Evolutionary conservation across 768 basidiomycete genomes (phyloP), one percentile per base, ranked within the genome.

Genomic region (Tylopilus rubrobrunneus): DNA sequence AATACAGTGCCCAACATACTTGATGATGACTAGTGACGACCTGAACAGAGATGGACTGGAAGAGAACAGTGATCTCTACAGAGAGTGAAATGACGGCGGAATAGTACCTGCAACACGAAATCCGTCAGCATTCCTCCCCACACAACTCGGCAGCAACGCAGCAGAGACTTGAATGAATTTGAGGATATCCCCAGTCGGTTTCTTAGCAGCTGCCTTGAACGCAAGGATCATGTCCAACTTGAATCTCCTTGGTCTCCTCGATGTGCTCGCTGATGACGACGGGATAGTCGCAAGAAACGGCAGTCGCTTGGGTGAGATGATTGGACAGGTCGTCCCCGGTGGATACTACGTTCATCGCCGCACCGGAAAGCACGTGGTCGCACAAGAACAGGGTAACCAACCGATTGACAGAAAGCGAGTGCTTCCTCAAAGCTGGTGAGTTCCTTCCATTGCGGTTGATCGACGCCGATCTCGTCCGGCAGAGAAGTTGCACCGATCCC

Each of bases 251-350:
- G 29, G 97, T 97, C 70, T 97, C 92, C 70, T 98, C 96, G 69
- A 99, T 97, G 75, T 97, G 98, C 73, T 98, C 98, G 58, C 92
- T 89, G 72, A 98, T 98, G 62, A 99, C 96, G 58, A 98, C 95
- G 2, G 96, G 96, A 65, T 97, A 90, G 33, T 95, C 92, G 44
- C 91, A 86, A 41, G 97, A 99, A 52, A 99, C 94, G 50, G 91
- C 94, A 21, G 95, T 89, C 19, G 97, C 97, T 73, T 93, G 95
- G 1, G 87, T 89, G 54, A 99, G 80, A 70, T 98, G 98, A 69
- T 84, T 92, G 43, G 83, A 83, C 40, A 99, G 78, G 69, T 98
- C 97, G 66, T 96, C 87, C 41, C 81, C 78, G 11, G 92, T 95
- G 53, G 89, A 98, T 14, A 98, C 97, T 53, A 99, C 96, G 68